Evolutionary conservation across 1,284 basidiomycete species (phyloP).

Genomic region (Flammula alnicola): DNA sequence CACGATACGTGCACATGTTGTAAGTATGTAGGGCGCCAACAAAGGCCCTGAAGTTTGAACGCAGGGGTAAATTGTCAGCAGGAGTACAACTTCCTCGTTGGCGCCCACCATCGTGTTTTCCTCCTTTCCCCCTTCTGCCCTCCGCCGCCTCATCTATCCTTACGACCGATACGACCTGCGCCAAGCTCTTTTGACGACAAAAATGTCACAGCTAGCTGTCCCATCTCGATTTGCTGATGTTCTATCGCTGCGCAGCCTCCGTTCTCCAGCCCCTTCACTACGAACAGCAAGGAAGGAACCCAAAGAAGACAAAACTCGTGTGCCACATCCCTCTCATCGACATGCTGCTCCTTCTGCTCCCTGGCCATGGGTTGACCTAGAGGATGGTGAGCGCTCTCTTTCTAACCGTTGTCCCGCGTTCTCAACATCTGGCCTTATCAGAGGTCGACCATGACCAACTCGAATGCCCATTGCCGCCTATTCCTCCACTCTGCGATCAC

Average conservation of each 20-base stretch:
- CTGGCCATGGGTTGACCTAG: slow-evolving; percentile 44
- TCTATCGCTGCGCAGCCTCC: slow-evolving; percentile 5
- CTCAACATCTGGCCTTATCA: slow-evolving; percentile 17
- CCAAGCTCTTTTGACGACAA: slow-evolving; percentile 6
- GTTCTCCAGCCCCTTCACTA: slow-evolving; percentile 7
- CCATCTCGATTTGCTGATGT: slow-evolving; percentile 3
- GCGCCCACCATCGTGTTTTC: no score
- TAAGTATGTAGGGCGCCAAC: no score
- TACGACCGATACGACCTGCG: slow-evolving; percentile 4
- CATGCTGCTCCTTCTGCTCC: slow-evolving; percentile 37
- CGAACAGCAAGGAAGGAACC: slow-evolving; percentile 14
- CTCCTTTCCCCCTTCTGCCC: background rate
- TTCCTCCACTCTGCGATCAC: slow-evolving; percentile 44
- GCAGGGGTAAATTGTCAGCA: no score
- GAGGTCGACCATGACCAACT: slow-evolving; percentile 38
- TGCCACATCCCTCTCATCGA: slow-evolving; percentile 32
- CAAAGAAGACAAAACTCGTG: slow-evolving; percentile 22
- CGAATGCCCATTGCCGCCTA: slow-evolving; percentile 36
- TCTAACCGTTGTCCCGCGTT: background rate
- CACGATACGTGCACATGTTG: no score
- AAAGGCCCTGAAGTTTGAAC: no score
- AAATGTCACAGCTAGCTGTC: slow-evolving; percentile 7
- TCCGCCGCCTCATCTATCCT: background rate
- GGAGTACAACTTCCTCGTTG: no score
- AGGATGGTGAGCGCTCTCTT: slow-evolving; percentile 33